Conservation (phyloP, 257 asterid species). For the Scutellaria baicalensis region DNA sequence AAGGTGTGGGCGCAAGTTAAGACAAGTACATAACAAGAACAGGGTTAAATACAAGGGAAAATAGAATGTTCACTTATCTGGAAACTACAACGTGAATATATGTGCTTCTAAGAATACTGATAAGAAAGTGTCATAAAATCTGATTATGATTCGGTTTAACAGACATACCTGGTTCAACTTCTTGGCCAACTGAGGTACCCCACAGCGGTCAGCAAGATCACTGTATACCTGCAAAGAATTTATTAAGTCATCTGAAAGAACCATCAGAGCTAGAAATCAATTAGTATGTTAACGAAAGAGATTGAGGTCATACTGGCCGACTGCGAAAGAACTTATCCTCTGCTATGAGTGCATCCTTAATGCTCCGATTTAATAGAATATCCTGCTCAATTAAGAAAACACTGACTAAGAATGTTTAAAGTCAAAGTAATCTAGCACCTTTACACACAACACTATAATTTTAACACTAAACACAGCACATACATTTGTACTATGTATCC, state of each 20-base stretch:
- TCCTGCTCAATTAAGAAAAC: slow-evolving; percentile 49
- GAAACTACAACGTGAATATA: neutral
- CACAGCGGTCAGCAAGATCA: slow-evolving; percentile 91
- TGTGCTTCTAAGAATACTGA: neutral
- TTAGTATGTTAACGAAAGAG: slow-evolving; percentile 7
- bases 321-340: slow-evolving; percentile 93
- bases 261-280: slow-evolving; percentile 8
- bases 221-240: slow-evolving; percentile 59
- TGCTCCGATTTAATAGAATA: slow-evolving; percentile 62
- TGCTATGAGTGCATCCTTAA: slow-evolving; percentile 85
- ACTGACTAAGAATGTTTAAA: neutral
- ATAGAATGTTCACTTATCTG: neutral
- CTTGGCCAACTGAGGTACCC: slow-evolving; percentile 93
- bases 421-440: neutral
- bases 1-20: slow-evolving; percentile 1
- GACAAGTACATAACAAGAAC: neutral
- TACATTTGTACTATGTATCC: neutral
- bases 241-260: neutral
- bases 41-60: neutral
- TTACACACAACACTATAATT: neutral
- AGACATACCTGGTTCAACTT: slow-evolving; percentile 89
- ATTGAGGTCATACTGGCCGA: slow-evolving; percentile 57
- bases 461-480: neutral
- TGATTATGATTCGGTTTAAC: neutral
- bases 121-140: neutral